Evolutionary conservation across 164 flowering plant genomes (phyloP).

Genomic region (Stephania yunnanensis): DNA sequence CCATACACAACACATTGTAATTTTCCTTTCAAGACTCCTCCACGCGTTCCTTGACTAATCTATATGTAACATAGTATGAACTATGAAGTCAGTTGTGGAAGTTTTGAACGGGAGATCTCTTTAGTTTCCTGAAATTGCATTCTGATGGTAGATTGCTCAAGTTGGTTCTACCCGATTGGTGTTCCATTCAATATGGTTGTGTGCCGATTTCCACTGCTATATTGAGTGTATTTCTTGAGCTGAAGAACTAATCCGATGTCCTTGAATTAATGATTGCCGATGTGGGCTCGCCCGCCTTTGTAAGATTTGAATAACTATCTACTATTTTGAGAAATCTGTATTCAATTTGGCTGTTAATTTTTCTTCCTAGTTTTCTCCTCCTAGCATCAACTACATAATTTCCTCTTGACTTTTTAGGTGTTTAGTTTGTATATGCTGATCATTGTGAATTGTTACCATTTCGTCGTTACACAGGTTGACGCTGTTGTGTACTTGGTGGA

Average conservation of each 20-base stretch:
- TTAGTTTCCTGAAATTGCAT: neutral
- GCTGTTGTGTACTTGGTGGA: conserved; percentile 66
- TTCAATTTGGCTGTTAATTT: neutral
- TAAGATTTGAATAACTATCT: neutral
- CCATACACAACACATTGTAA: conserved; percentile 7
- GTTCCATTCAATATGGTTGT: neutral
- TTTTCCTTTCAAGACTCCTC: neutral
- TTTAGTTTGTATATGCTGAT: neutral
- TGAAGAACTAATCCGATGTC: neutral
- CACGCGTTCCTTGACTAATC: neutral
- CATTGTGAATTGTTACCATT: neutral
- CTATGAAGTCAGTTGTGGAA: neutral
- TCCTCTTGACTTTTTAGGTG: neutral
- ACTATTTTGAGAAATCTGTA: neutral
- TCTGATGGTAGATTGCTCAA: neutral
- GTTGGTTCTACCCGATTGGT: neutral
- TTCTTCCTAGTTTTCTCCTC: neutral
- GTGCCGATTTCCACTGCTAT: neutral
- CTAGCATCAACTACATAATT: neutral
- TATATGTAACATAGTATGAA: neutral
- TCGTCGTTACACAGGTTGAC: conserved; percentile 42
- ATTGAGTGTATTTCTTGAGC: neutral
- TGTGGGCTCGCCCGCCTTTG: neutral
- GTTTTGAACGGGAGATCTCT: neutral
- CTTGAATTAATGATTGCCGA: neutral